Conservation (phyloP, 2,329 filamentous ascomycete species). For the Elsinoe arachidis region DNA sequence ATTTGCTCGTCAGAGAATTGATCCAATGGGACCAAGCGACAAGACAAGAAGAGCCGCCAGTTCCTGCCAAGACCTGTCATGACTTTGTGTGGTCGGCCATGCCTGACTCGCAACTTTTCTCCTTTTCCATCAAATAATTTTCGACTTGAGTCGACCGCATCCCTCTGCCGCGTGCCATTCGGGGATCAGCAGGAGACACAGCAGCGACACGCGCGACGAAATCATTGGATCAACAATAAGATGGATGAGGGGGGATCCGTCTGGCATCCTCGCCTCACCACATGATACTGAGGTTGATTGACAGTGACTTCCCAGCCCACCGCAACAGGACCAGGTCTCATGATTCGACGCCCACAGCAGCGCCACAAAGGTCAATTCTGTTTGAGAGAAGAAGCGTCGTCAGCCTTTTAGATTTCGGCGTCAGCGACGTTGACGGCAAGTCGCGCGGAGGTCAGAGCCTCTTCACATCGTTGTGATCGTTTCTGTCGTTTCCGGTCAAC, state of each 20-base stretch:
- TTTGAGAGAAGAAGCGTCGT: background rate
- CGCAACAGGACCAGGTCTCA: background rate
- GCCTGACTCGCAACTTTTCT: background rate
- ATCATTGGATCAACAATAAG: no score
- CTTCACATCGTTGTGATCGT: background rate
- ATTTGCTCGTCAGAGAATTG: background rate
- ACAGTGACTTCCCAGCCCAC: background rate
- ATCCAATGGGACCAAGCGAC: background rate
- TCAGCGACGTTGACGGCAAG: slow-evolving; percentile 3
- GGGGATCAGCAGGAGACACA: no score
- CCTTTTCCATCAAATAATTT: background rate
- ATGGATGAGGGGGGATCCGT: no score
- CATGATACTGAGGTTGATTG: no score
- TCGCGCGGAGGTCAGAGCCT: background rate
- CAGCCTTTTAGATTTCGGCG: background rate
- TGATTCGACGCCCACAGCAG: background rate
- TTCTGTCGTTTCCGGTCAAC: slow-evolving; percentile 2
- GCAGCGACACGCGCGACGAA: no score
- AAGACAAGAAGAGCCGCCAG: background rate
- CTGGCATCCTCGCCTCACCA: no score
- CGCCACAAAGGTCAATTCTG: background rate
- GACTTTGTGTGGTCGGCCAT: background rate
- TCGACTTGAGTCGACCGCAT: background rate
- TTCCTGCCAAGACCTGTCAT: slow-evolving; percentile 9
- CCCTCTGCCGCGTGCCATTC: background rate